phyloP scores from a whole-genome alignment of 306 rosid species.

The Medicago truncatula region MtrunA17r5.0-ANR NC_053042.1:46427501-46428000 shows the following conservation, averaged over 20 bases:
- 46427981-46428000: background rate
- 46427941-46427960: background rate
- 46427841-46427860: constrained; percentile 8
- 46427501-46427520: constrained; percentile 16
- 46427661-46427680: constrained; percentile 7
- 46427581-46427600: constrained; percentile 25
- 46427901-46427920: constrained; percentile 1
- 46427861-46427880: constrained; percentile 15
- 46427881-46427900: constrained; percentile 1
- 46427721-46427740: constrained; percentile 97
- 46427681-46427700: constrained; percentile 81
- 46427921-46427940: background rate
- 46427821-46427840: constrained; percentile 17
- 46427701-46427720: constrained; percentile 92
- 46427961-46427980: background rate
- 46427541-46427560: constrained; percentile 23
- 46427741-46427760: constrained; percentile 74
- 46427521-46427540: constrained; percentile 15
- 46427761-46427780: constrained; percentile 90
- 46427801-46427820: constrained; percentile 1
- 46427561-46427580: constrained; percentile 14
- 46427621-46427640: constrained; percentile 11
- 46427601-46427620: constrained; percentile 6
- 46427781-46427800: constrained; percentile 18
- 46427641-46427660: constrained; percentile 29